Evolutionary conservation across 2,329 filamentous ascomycete genomes (phyloP).

Genomic region (Aspergillus sp.): DNA sequence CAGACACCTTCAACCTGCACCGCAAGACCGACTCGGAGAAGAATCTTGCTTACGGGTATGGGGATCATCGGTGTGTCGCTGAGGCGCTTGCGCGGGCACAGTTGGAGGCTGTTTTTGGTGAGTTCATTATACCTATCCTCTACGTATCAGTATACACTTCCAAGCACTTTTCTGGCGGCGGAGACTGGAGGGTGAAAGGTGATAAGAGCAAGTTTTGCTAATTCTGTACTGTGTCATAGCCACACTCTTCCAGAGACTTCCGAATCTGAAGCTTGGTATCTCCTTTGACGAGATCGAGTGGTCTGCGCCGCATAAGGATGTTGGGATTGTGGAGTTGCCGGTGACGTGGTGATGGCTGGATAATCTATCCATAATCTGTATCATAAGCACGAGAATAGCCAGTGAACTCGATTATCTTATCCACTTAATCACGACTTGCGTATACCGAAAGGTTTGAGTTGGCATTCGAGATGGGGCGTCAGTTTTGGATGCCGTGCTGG

Average conservation of each 20-base stretch:
- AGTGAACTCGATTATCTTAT: no score
- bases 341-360: not conserved
- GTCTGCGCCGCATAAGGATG: constrained; percentile 3
- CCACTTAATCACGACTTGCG: no score
- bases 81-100: constrained; percentile 1
- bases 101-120: constrained; percentile 5
- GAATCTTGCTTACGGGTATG: constrained; percentile 10
- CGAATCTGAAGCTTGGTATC: constrained; percentile 8
- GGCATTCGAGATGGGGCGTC: no score
- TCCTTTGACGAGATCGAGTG: not conserved
- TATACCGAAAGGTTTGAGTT: no score
- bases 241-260: constrained; percentile 7
- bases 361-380: no score
- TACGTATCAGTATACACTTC: no score
- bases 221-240: not conserved
- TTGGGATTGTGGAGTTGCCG: constrained; percentile 3
- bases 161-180: no score
- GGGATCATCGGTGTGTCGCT: not conserved
- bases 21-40: constrained; percentile 6
- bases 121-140: not conserved
- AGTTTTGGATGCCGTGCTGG: no score
- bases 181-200: no score
- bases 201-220: not conserved
- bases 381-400: no score
- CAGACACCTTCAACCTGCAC: constrained; percentile 12